phyloP scores from a whole-genome alignment of 768 basidiomycete species.

The Pisolithus orientalis region DNA sequence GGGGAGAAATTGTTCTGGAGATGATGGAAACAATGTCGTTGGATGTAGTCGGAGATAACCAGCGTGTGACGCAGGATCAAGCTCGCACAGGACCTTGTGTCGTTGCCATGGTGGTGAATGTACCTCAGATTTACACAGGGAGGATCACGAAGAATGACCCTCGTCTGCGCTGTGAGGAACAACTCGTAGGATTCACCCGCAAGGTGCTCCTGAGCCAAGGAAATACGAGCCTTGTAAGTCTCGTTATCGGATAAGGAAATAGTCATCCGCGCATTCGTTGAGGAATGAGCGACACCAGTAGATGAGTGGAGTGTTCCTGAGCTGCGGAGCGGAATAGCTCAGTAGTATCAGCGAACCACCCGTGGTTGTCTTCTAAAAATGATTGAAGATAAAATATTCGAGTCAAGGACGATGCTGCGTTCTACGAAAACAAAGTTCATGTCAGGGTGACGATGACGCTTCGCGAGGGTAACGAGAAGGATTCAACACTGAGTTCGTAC shows the following conservation, averaged over 20 bases:
- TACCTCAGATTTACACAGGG: conserved; percentile 8
- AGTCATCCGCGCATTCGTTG: conserved; percentile 21
- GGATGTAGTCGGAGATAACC: conserved; percentile 75
- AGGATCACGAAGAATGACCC: conserved; percentile 41
- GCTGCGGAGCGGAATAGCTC: conserved; percentile 9
- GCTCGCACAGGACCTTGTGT: conserved; percentile 61
- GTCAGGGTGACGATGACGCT: conserved; percentile 51
- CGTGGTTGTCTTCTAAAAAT: conserved; percentile 46
- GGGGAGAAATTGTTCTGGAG: conserved; percentile 88
- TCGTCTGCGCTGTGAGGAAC: conserved; percentile 76
- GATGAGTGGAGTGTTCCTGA: conserved; percentile 8
- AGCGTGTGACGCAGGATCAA: conserved; percentile 87
- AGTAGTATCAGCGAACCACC: conserved; percentile 50
- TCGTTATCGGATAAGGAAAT: conserved; percentile 50
- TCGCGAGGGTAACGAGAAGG: conserved; percentile 40
- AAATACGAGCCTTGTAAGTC: conserved; percentile 63
- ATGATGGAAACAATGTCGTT: conserved; percentile 75
- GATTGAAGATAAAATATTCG: conserved; percentile 56
- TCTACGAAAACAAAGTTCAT: conserved; percentile 74
- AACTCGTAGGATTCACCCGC: conserved; percentile 91
- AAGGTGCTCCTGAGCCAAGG: conserved; percentile 65
- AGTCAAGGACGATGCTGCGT: conserved; percentile 68
- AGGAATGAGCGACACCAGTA: conserved; percentile 14
- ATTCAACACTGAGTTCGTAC: conserved; percentile 69
- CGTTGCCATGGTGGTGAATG: conserved; percentile 56